Percentiles rank a stretch among this genome's conserved stretches.
Conservation (phyloP, 257 asterid species). For the Penstemon davidsonii region DNA sequence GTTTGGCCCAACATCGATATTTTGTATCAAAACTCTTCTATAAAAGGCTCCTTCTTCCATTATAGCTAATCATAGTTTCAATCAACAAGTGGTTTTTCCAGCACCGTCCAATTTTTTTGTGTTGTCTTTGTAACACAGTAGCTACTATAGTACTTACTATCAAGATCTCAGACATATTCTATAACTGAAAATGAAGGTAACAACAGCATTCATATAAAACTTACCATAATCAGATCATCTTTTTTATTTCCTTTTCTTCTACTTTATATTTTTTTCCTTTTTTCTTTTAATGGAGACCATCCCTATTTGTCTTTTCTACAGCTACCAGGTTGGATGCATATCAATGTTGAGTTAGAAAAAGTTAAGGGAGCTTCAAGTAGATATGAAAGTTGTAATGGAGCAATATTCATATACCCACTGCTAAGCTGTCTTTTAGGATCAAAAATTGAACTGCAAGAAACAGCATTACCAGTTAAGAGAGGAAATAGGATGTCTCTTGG, state of each 20-base stretch:
- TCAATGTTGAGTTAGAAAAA: constrained; percentile 87
- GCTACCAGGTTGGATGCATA: constrained; percentile 98
- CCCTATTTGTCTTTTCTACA: constrained; percentile 43
- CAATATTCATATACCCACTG: constrained; percentile 58
- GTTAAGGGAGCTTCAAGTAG: constrained; percentile 54
- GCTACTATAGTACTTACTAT: background rate
- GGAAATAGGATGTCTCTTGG: constrained; percentile 83
- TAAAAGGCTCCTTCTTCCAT: too few relatives aligned
- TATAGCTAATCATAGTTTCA: too few relatives aligned
- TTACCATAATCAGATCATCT: background rate
- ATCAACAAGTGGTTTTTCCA: too few relatives aligned
- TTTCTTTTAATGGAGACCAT: background rate
- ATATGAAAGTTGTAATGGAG: constrained; percentile 53
- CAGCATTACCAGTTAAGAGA: constrained; percentile 45
- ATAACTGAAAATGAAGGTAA: constrained; percentile 65
- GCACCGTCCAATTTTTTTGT: too few relatives aligned
- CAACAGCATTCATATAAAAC: constrained; percentile 24
- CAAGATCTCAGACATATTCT: constrained; percentile 24
- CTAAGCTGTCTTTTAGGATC: constrained; percentile 87
- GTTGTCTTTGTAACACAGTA: too few relatives aligned
- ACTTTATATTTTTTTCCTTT: background rate
- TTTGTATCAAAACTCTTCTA: too few relatives aligned
- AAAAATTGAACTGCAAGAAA: constrained; percentile 57
- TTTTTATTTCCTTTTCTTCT: background rate
- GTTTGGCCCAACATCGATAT: too few relatives aligned